phyloP scores from a whole-genome alignment of 129 eudicot genomes.

The Arctium lappa region DNA sequence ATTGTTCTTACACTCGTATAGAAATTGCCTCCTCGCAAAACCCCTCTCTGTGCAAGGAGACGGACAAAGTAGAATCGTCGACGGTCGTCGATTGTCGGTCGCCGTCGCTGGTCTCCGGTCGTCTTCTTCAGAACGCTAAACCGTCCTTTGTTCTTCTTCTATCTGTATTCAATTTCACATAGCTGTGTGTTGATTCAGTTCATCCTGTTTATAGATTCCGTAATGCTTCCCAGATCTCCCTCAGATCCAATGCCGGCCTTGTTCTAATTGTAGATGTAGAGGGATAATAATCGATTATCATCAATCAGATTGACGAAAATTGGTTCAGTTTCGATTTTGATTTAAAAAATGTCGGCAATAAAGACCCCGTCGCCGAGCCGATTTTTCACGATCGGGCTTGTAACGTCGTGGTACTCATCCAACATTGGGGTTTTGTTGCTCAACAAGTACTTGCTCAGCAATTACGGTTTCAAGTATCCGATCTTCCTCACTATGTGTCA shows the following conservation, averaged over 20 bases:
- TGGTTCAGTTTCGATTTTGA: neutral
- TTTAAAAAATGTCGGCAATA: slow-evolving; percentile 41
- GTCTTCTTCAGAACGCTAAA: slow-evolving; percentile 5
- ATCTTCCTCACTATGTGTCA: slow-evolving; percentile 88
- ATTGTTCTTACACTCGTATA: neutral
- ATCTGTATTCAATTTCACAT: neutral
- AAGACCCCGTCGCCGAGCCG: slow-evolving; percentile 40
- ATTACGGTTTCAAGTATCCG: slow-evolving; percentile 81
- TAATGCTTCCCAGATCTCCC: slow-evolving; percentile 34
- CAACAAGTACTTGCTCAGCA: slow-evolving; percentile 70
- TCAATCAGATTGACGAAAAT: neutral
- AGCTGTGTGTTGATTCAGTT: neutral
- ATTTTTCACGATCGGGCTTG: slow-evolving; percentile 66
- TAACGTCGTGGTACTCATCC: slow-evolving; percentile 80
- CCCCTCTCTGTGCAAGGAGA: slow-evolving; percentile 1
- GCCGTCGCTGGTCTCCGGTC: slow-evolving; percentile 8
- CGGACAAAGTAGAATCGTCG: slow-evolving; percentile 7
- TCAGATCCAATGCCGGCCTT: slow-evolving; percentile 19
- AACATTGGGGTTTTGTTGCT: slow-evolving; percentile 80
- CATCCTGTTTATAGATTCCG: slow-evolving; percentile 6
- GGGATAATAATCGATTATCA: neutral
- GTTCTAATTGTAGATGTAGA: neutral
- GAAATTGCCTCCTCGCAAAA: slow-evolving; percentile 3
- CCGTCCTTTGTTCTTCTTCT: neutral
- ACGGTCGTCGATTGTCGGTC: slow-evolving; percentile 19